Conservation (phyloP, 306 rosid genomes). For the Corylus americana region DNA sequence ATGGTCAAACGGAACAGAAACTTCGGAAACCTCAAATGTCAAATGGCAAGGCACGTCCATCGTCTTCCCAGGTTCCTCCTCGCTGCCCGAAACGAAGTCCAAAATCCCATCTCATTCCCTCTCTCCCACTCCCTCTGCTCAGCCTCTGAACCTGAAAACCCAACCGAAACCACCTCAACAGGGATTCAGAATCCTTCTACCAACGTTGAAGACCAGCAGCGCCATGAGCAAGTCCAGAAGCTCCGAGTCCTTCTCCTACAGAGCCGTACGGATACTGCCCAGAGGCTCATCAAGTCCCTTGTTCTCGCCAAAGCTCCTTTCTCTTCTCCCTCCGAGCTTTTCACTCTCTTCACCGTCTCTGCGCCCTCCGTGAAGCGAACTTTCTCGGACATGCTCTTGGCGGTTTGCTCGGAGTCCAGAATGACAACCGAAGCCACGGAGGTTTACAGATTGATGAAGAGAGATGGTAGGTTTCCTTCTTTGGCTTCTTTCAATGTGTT, state of each 20-base stretch:
- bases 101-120: constrained; percentile 21
- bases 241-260: constrained; percentile 49
- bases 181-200: constrained; percentile 8
- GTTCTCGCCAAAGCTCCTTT: constrained; percentile 39
- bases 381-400: constrained; percentile 51
- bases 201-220: constrained; percentile 24
- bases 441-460: constrained; percentile 49
- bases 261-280: constrained; percentile 40
- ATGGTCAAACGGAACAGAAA: not conserved
- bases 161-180: not conserved
- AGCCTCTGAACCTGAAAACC: constrained; percentile 15
- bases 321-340: constrained; percentile 56
- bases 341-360: constrained; percentile 40
- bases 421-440: constrained; percentile 43
- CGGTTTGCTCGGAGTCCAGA: constrained; percentile 46
- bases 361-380: constrained; percentile 42
- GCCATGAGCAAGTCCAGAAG: constrained; percentile 46
- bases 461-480: constrained; percentile 51
- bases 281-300: constrained; percentile 50
- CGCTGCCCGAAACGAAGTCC: constrained; percentile 13
- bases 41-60: constrained; percentile 39
- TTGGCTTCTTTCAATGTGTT: constrained; percentile 40
- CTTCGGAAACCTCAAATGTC: constrained; percentile 19
- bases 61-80: constrained; percentile 32
- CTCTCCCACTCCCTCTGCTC: constrained; percentile 35